Evolutionary conservation across 1,139 yeast genomes (phyloP).

Genomic region (Entelexis paramagnoliae): DNA sequence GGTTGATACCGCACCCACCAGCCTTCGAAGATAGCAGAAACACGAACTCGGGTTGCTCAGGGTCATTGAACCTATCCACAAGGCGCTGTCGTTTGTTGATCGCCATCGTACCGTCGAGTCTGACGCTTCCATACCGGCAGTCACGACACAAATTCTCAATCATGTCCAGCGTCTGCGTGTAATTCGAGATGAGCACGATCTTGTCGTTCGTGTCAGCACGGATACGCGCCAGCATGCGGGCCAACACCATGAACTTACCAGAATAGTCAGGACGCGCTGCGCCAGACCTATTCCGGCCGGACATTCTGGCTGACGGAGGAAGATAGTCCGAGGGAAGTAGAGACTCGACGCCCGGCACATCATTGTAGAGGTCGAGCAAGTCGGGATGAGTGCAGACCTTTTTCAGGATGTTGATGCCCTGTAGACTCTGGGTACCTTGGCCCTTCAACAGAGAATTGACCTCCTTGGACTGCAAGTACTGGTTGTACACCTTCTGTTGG

Average conservation of each 20-base stretch:
- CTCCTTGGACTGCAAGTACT: constrained; percentile 73
- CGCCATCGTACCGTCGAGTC: constrained; percentile 88
- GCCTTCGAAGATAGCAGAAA: constrained; percentile 90
- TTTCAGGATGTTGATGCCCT: constrained; percentile 80
- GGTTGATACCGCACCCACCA: constrained; percentile 97
- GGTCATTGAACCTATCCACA: constrained; percentile 85
- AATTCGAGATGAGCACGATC: constrained; percentile 86
- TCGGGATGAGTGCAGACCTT: constrained; percentile 93
- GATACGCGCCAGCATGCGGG: constrained; percentile 66
- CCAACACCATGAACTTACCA: constrained; percentile 48
- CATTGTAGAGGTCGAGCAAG: constrained; percentile 43
- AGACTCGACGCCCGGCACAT: constrained; percentile 51
- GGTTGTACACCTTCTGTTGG: constrained; percentile 60
- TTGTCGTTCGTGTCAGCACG: constrained; percentile 79
- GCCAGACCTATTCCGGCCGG: constrained; percentile 38
- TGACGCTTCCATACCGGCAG: constrained; percentile 62
- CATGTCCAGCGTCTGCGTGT: constrained; percentile 85
- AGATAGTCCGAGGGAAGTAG: constrained; percentile 69
- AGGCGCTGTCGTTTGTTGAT: constrained; percentile 87
- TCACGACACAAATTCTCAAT: constrained; percentile 76
- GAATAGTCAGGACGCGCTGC: constrained; percentile 52
- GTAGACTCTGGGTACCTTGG: constrained; percentile 62
- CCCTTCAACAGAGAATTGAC: constrained; percentile 62
- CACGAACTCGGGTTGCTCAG: constrained; percentile 78
- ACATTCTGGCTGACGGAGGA: constrained; percentile 36